Base-by-base conservation (phyloP, 2,329 filamentous ascomycete genomes). In the Tricladium varicosporioides region DNA sequence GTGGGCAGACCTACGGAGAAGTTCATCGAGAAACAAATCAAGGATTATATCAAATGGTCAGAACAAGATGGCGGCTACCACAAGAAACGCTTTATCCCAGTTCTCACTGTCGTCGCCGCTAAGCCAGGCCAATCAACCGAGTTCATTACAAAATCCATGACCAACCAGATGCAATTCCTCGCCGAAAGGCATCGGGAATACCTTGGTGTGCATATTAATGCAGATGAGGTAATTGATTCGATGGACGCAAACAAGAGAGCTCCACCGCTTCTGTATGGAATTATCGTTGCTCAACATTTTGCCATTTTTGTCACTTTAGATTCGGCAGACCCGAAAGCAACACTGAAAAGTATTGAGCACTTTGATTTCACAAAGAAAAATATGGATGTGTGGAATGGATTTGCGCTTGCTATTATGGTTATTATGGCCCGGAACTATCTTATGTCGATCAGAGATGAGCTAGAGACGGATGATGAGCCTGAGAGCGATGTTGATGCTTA, bases 381-480 rank as follows among this genome's bases (percentile, higher is more conserved):
- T n/a, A 66, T 63, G 57, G 67, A 67, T 56, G 69, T 71, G 11
- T 73, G 71, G 71, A 69, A 71, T 56, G 70, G 66, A 7, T 60
- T 73, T 49, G 69, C 67, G 9, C 59, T 73, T 53, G 68, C 70
- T 16, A 68, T 70, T 32, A 52, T 70, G 18, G 57, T 67, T 31
- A 65, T 65, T 36, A 57, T 63, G 27, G 68, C 69, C 1, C 59
- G 70, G 33, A 69, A 70, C 33, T 69, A 71, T 33, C 60, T 67
- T 15, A 66, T 69, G 62, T 61, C 65, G 1, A 66, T 67, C 16
- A 66, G 61, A 54, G 65, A 68, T 56, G 62, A 66, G 49, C 47
- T 70, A 8, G 65, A 67, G 48, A 51, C 56, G 32, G 65, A 67
- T 36, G 60, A 60, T 10, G 57, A 62, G 15, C 48, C 51, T 9